A percentile compares a stretch with the other conserved stretches of the same genome.
Evolutionary conservation across 148 eudicot species (phyloP).

Genomic region (Cornus florida): DNA sequence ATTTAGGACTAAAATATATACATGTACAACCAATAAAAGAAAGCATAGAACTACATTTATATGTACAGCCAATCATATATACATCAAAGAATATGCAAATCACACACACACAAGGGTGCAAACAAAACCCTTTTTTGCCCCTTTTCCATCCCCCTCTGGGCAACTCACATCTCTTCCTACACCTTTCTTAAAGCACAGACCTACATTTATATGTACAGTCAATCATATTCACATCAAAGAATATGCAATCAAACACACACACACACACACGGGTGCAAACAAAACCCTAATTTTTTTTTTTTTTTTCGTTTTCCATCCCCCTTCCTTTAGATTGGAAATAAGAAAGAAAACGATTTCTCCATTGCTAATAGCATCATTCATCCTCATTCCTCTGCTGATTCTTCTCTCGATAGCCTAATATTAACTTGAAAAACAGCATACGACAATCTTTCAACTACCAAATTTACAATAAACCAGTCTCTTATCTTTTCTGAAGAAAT

Average conservation of each 20-base stretch:
- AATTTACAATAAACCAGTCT: neutral
- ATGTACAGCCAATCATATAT: slow-evolving; percentile 7
- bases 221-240: no score
- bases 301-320: no score
- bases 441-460: neutral
- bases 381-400: slow-evolving; percentile 1
- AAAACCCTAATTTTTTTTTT: no score
- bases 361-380: neutral
- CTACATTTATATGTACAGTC: no score
- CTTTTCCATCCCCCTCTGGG: neutral
- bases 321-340: neutral
- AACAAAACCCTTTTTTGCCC: neutral
- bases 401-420: neutral
- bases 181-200: neutral
- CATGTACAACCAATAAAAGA: neutral
- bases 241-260: no score
- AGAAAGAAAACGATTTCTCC: neutral
- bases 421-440: neutral
- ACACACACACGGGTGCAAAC: no score
- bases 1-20: neutral
- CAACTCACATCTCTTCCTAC: neutral
- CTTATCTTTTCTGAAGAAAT: neutral
- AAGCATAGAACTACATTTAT: neutral
- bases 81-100: slow-evolving; percentile 13
- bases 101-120: neutral